These are phyloP conservation scores for Skeletonema costatum DNA, from an alignment of 108 stramenopile genomes.

Conservation along the genomic window DNA sequence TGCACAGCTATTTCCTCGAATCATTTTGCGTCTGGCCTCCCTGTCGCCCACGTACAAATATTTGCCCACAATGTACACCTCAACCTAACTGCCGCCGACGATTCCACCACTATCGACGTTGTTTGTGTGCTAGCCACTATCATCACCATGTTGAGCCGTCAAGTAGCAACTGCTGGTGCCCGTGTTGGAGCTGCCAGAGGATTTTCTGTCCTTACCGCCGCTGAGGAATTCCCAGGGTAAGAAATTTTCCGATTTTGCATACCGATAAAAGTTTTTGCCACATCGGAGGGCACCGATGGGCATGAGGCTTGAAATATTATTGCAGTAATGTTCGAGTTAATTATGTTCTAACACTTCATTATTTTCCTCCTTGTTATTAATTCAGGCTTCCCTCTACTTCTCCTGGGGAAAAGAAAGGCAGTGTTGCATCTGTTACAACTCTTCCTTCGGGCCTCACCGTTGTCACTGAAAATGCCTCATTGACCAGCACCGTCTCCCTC, in stretches of 20 bases:
- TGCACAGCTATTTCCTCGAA: too few species aligned
- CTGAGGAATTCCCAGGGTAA: constrained; percentile 74
- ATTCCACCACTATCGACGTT: too few species aligned
- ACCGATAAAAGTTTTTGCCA: neutral
- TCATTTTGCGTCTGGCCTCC: too few species aligned
- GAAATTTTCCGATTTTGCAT: constrained; percentile 4
- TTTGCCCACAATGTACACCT: too few species aligned
- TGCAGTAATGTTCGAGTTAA: constrained; percentile 4
- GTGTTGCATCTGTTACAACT: constrained; percentile 67
- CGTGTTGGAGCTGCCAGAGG: constrained; percentile 29
- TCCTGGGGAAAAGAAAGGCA: constrained; percentile 65
- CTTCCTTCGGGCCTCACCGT: constrained; percentile 78
- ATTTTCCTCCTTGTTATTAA: neutral
- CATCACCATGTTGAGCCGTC: constrained; percentile 24
- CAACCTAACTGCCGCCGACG: neutral
- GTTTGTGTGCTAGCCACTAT: neutral
- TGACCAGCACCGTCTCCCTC: constrained; percentile 79
- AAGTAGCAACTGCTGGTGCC: constrained; percentile 13
- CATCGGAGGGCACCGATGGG: neutral
- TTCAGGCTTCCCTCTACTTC: constrained; percentile 67
- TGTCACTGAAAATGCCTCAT: constrained; percentile 75
- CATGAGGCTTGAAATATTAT: neutral
- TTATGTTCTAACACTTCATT: neutral
- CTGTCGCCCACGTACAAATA: too few species aligned
- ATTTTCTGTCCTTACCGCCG: constrained; percentile 64